Conservation (phyloP, 495 filamentous ascomycete genomes). For the Talaromyces liani region DNA sequence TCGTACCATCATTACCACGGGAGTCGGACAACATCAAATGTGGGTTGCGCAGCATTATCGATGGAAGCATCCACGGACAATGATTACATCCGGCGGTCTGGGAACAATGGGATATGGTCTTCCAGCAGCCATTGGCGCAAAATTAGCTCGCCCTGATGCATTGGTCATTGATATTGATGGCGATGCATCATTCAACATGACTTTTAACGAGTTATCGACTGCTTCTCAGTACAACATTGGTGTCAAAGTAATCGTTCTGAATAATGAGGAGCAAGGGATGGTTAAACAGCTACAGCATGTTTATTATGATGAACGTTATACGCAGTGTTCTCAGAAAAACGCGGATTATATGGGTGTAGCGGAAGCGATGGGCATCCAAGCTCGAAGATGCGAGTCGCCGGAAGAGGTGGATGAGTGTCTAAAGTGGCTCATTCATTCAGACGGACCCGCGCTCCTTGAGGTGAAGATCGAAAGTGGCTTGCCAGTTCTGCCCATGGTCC, state of each 20-base stretch:
- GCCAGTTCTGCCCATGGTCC: slow-evolving; percentile 86
- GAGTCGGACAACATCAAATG: slow-evolving; percentile 58
- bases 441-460: slow-evolving; percentile 67
- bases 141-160: slow-evolving; percentile 76
- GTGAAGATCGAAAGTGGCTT: slow-evolving; percentile 78
- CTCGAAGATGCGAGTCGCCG: slow-evolving; percentile 53
- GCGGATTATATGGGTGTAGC: slow-evolving; percentile 24
- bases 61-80: slow-evolving; percentile 76
- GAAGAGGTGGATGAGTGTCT: slow-evolving; percentile 68
- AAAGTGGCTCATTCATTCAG: slow-evolving; percentile 77
- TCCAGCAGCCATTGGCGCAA: slow-evolving; percentile 87
- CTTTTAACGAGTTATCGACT: slow-evolving; percentile 79
- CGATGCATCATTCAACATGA: slow-evolving; percentile 94
- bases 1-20: slow-evolving; percentile 45
- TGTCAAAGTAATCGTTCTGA: slow-evolving; percentile 83
- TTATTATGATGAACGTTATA: slow-evolving; percentile 87
- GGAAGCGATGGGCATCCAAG: slow-evolving; percentile 78
- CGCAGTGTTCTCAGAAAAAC: slow-evolving; percentile 85
- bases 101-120: slow-evolving; percentile 96
- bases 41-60: slow-evolving; percentile 91
- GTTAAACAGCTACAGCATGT: slow-evolving; percentile 92
- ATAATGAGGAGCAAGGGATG: slow-evolving; percentile 94
- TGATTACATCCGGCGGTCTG: slow-evolving; percentile 85
- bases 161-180: slow-evolving; percentile 92
- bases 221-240: slow-evolving; percentile 89